These are phyloP conservation scores for Yarrowia divulgata DNA, from an alignment of 805 yeast species.

Conservation along the genomic window DNA sequence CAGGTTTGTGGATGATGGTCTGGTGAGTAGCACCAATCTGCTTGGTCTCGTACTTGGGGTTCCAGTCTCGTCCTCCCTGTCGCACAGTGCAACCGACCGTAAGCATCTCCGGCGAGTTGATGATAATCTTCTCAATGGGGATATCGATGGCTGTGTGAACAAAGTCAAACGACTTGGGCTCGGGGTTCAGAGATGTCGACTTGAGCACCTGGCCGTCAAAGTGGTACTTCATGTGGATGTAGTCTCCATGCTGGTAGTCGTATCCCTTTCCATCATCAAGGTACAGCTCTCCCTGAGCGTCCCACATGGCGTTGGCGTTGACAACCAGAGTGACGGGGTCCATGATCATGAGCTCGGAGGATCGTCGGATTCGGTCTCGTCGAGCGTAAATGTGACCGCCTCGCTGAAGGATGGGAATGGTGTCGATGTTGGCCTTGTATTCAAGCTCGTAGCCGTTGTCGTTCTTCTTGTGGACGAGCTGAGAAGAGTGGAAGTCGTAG, in stretches of 20 bases:
- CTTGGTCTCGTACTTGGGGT: conserved; percentile 10
- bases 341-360: conserved; percentile 71
- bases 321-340: conserved; percentile 83
- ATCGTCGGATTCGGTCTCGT: conserved; percentile 79
- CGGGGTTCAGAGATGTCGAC: conserved; percentile 34
- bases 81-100: conserved; percentile 13
- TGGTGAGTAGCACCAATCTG: conserved; percentile 14
- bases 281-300: conserved; percentile 66
- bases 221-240: conserved; percentile 53
- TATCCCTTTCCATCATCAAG: conserved; percentile 86
- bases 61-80: conserved; percentile 25
- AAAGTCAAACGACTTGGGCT: conserved; percentile 6
- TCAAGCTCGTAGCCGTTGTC: conserved; percentile 43
- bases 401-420: conserved; percentile 73
- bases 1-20: conserved; percentile 16
- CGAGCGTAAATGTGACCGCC: conserved; percentile 80
- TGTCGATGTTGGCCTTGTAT: conserved; percentile 58
- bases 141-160: conserved; percentile 16
- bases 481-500: conserved; percentile 49
- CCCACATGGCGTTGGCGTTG: conserved; percentile 57
- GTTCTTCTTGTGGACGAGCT: conserved; percentile 24
- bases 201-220: conserved; percentile 48
- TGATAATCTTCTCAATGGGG: conserved; percentile 42
- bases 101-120: conserved; percentile 15
- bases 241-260: conserved; percentile 60